Evolutionary conservation across 2,329 filamentous ascomycete species (phyloP).

Genomic region (Ilyonectria destructans): DNA sequence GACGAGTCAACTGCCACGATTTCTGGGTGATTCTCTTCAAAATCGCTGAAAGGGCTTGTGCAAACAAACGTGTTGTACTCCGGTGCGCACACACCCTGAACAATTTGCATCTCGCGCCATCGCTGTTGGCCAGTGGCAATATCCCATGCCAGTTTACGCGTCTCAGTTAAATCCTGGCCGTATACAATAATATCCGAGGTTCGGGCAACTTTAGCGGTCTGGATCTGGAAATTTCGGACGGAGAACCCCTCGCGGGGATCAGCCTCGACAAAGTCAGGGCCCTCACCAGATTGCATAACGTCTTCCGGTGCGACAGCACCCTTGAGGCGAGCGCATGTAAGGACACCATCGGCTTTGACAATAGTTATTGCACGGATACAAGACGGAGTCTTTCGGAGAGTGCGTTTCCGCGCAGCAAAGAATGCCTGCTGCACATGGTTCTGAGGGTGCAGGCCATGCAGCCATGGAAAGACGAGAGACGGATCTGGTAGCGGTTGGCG

Average conservation of each 20-base stretch:
- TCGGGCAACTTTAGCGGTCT: constrained; percentile 88
- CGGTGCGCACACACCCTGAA: constrained; percentile 69
- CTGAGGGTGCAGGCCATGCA: constrained; percentile 91
- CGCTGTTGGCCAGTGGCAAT: constrained; percentile 83
- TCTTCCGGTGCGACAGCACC: constrained; percentile 89
- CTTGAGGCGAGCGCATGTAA: constrained; percentile 83
- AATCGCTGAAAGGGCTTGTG: constrained; percentile 75
- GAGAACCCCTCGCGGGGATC: constrained; percentile 95
- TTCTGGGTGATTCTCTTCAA: constrained; percentile 79
- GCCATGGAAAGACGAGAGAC: constrained; percentile 93
- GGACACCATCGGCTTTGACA: constrained; percentile 90
- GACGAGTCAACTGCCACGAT: constrained; percentile 83
- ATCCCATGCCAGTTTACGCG: constrained; percentile 76
- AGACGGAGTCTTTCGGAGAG: constrained; percentile 77
- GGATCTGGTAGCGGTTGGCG: constrained; percentile 88
- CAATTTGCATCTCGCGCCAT: constrained; percentile 79
- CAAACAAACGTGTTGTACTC: constrained; percentile 90
- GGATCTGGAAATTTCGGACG: constrained; percentile 97
- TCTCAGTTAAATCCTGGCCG: constrained; percentile 77
- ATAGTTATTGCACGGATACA: constrained; percentile 88
- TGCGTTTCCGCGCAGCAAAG: constrained; percentile 84
- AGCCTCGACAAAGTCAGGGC: constrained; percentile 81
- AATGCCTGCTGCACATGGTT: constrained; percentile 93
- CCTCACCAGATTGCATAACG: constrained; percentile 72
- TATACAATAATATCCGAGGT: constrained; percentile 96